These are phyloP conservation scores for Mycena latifolia DNA, from an alignment of 768 basidiomycete genomes.

Conservation along the genomic window DNA sequence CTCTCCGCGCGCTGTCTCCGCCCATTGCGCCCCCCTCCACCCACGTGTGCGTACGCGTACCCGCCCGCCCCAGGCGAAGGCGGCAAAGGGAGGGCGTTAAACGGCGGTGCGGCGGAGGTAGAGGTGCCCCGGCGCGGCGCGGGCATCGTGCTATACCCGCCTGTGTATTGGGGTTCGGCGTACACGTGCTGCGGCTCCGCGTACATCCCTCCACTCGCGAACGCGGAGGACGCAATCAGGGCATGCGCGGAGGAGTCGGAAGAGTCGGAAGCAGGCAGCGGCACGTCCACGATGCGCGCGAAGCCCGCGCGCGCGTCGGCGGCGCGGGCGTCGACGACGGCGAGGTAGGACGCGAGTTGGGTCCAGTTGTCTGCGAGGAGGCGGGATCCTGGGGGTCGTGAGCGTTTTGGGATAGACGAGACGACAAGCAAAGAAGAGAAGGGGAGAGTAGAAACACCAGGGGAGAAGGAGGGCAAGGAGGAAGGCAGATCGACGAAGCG, in stretches of 20 bases:
- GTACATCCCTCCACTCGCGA: no score
- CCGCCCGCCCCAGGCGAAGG: background rate
- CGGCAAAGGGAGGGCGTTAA: background rate
- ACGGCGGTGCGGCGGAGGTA: no score
- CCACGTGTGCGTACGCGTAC: background rate
- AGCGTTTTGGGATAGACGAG: no score
- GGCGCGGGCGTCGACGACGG: slow-evolving; percentile 56
- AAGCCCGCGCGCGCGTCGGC: slow-evolving; percentile 65
- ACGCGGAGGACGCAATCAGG: background rate
- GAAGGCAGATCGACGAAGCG: no score
- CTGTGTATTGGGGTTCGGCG: background rate
- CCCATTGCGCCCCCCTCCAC: background rate
- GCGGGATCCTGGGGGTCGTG: slow-evolving; percentile 28
- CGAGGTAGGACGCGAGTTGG: slow-evolving; percentile 63
- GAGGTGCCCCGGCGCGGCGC: no score
- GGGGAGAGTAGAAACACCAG: no score
- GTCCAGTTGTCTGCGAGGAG: slow-evolving; percentile 63
- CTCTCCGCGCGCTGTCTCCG: background rate
- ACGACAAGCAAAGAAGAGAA: no score
- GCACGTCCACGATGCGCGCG: slow-evolving; percentile 52
- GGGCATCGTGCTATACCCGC: no score
- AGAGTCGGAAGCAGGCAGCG: slow-evolving; percentile 40
- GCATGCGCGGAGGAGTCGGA: no score
- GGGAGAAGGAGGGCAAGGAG: no score
- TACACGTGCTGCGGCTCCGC: background rate